Evolutionary conservation across 192 early-diverging fungal genomes (phyloP).

Genomic region (Linnemannia zychae): DNA sequence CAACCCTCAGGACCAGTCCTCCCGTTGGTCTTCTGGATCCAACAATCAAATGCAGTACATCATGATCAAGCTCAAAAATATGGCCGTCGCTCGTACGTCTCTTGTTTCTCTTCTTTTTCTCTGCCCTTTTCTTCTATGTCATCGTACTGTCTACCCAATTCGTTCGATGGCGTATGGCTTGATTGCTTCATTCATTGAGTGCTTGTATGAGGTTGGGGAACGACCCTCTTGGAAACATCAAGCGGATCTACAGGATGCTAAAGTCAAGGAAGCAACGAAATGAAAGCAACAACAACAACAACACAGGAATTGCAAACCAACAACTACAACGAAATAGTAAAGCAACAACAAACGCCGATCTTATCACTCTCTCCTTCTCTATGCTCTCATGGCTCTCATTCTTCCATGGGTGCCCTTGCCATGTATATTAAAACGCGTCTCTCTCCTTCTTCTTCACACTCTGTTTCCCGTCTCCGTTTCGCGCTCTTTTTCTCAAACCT

Average conservation of each 20-base stretch:
- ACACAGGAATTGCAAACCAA: neutral
- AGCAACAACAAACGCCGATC: neutral
- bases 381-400: neutral
- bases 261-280: neutral
- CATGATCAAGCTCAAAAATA: slow-evolving; percentile 88
- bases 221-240: too few species aligned
- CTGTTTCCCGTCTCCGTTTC: neutral
- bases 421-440: neutral
- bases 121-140: neutral
- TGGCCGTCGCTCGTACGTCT: slow-evolving; percentile 85
- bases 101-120: neutral
- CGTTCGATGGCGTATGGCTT: neutral
- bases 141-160: neutral
- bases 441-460: neutral
- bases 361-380: neutral
- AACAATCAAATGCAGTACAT: slow-evolving; percentile 96
- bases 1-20: slow-evolving; percentile 89
- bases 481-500: neutral
- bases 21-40: slow-evolving; percentile 89
- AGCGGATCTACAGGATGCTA: too few species aligned
- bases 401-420: neutral
- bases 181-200: neutral
- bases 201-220: too few species aligned
- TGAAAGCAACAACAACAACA: neutral
- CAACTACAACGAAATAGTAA: neutral